A percentile compares a stretch with the other conserved stretches of the same genome.
phyloP scores from a whole-genome alignment of 176 grass and related monocot species.

The Bolboschoenus planiculmis region DNA sequence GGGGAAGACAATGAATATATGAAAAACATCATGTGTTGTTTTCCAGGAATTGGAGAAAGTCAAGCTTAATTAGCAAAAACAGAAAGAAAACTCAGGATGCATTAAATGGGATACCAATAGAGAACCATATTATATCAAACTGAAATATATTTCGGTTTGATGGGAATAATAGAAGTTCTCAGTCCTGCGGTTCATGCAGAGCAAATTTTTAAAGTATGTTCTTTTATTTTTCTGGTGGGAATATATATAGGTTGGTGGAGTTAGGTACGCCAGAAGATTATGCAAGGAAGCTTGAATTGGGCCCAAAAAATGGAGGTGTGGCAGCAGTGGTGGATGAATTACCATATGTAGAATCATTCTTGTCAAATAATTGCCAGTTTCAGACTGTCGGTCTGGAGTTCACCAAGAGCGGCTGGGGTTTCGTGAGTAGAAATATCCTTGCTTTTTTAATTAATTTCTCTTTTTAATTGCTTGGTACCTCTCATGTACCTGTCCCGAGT shows the following conservation, averaged over 20 bases:
- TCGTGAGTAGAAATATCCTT: conserved; percentile 39
- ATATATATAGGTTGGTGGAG: conserved; percentile 20
- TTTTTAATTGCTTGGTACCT: no score
- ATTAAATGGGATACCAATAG: not conserved
- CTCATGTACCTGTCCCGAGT: no score
- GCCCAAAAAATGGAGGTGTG: conserved; percentile 61
- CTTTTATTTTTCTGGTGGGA: no score
- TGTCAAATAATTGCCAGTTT: conserved; percentile 78
- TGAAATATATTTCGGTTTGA: not conserved
- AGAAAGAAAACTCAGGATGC: not conserved
- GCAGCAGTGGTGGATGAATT: conserved; percentile 87
- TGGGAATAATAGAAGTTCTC: not conserved
- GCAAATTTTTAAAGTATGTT: no score
- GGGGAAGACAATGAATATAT: not conserved
- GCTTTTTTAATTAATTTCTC: not conserved
- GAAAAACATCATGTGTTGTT: not conserved
- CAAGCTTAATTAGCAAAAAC: not conserved
- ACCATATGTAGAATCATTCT: conserved; percentile 76
- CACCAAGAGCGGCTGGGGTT: conserved; percentile 99
- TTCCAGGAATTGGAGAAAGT: not conserved
- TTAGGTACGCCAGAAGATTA: conserved; percentile 34
- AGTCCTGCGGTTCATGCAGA: not conserved
- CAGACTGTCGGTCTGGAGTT: conserved; percentile 70
- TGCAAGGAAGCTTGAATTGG: conserved; percentile 56
- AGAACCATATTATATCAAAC: not conserved